Evolutionary conservation across 2,329 filamentous ascomycete genomes (phyloP), one percentile per base, ranked within the genome.

Genomic region (Metarhizium anisopliae): DNA sequence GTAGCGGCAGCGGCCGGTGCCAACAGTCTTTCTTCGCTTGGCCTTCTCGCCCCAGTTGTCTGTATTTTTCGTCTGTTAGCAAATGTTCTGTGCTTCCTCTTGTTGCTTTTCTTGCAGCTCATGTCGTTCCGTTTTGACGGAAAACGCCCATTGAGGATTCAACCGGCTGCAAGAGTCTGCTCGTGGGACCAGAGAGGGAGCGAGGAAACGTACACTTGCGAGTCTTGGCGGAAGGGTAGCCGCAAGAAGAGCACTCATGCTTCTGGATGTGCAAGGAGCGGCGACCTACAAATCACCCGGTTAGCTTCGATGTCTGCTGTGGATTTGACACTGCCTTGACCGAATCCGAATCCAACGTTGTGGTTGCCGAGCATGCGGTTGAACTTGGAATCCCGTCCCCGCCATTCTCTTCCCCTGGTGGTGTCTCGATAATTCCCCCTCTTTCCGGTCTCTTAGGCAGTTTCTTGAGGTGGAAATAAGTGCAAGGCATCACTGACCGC

Each of bases 1-100:
- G 81, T 92, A 90, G 74, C 90, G 86, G 87, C 92, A 94, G 78
- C 94, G 90, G 77, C 94, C 94, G 73, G 90, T 93, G 71, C 94
- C 94, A 75, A 89, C 93, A 73, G 93, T 96, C 92, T 96, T 97
- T 88, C 94, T 95, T 78, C 94, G 85, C 90, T 97, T 97, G 71
- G 92, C 93, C 89, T 99, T 99, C 86, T 97, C 93, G 77, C 89
- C 85, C 94, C 94, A 99, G 89, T 99, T 96, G 87, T 87, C 93
- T 97, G 74, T 74, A 10, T 35, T 36, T 42, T 51, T 35, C 11
- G 25, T 36, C 42, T 51, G n/a, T 51, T 52, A 51, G 51, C 42
- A 47, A 45, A n/a, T 49, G 16, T 30, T 52, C 52, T 40, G 42
- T 54, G 13, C 43, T 47, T 8, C 32, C 18, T 14, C 25, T 1